phyloP scores from a whole-genome alignment of 805 yeast genomes.

The Lipomyces anomalus region DNA sequence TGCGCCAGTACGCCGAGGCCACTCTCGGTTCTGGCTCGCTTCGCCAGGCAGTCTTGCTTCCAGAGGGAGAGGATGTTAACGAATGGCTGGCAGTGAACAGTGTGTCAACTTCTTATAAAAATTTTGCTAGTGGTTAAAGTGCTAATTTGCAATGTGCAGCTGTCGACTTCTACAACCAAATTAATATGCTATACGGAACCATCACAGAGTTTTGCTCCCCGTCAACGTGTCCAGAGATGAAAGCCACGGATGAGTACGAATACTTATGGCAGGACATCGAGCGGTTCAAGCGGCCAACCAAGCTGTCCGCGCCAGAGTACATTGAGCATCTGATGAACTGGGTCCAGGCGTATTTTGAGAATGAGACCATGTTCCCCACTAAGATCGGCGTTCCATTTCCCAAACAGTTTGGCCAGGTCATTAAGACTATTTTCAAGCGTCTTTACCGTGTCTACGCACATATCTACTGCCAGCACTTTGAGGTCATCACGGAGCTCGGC shows the following conservation, averaged over 20 bases:
- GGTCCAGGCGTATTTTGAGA: slow-evolving; percentile 90
- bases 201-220: slow-evolving; percentile 97
- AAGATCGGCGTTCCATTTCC: slow-evolving; percentile 87
- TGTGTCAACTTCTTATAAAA: slow-evolving; percentile 3
- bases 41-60: slow-evolving; percentile 87
- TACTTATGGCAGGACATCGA: slow-evolving; percentile 89
- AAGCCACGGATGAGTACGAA: slow-evolving; percentile 87
- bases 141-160: slow-evolving; percentile 37
- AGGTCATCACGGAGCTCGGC: slow-evolving; percentile 87
- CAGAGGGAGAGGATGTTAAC: slow-evolving; percentile 82
- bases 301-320: slow-evolving; percentile 90
- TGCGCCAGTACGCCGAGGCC: slow-evolving; percentile 86
- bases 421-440: slow-evolving; percentile 83
- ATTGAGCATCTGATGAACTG: slow-evolving; percentile 90
- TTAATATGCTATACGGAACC: slow-evolving; percentile 93
- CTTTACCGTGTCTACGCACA: slow-evolving; percentile 94
- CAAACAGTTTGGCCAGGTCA: slow-evolving; percentile 67
- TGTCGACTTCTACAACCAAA: slow-evolving; percentile 94
- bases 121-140: neutral
- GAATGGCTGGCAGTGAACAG: slow-evolving; percentile 94
- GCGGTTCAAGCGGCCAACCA: slow-evolving; percentile 62
- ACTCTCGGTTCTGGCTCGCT: slow-evolving; percentile 89
- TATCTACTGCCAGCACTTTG: slow-evolving; percentile 95
- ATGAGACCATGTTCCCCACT: slow-evolving; percentile 83
- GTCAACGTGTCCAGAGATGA: slow-evolving; percentile 91